Evolutionary conservation across 352 stramenopile genomes (phyloP).

Genomic region (Aphanomyces astaci): DNA sequence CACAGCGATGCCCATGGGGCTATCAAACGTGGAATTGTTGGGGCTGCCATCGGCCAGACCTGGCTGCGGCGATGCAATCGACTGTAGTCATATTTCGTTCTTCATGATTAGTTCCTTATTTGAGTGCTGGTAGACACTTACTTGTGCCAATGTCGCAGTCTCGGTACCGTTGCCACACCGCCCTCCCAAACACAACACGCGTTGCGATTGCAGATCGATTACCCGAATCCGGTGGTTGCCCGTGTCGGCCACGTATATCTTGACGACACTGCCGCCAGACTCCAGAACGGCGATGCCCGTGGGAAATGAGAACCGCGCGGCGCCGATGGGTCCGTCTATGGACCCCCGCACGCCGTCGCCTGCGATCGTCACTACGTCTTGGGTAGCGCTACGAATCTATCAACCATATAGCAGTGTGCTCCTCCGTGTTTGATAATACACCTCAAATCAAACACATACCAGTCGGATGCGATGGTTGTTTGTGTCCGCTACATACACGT

Average conservation of each 20-base stretch:
- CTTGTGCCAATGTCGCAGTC: slow-evolving; percentile 33
- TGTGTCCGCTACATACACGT: slow-evolving; percentile 69
- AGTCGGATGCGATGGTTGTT: slow-evolving; percentile 79
- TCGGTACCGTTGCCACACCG: slow-evolving; percentile 76
- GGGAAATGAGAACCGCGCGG: slow-evolving; percentile 62
- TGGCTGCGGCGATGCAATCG: slow-evolving; percentile 51
- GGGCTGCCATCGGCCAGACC: slow-evolving; percentile 85
- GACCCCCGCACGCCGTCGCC: slow-evolving; percentile 8
- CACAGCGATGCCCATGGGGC: slow-evolving; percentile 83
- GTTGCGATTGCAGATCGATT: slow-evolving; percentile 38
- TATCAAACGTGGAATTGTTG: slow-evolving; percentile 83
- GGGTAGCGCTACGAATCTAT: background rate
- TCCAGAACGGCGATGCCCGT: slow-evolving; percentile 42
- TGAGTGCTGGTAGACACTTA: background rate
- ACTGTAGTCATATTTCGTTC: background rate
- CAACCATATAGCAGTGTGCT: too few relatives aligned
- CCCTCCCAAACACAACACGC: slow-evolving; percentile 82
- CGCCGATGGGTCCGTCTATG: slow-evolving; percentile 36
- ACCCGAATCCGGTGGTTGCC: slow-evolving; percentile 90
- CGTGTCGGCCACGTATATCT: slow-evolving; percentile 92
- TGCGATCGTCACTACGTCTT: slow-evolving; percentile 19
- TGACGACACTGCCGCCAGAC: slow-evolving; percentile 30
- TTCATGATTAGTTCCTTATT: background rate
- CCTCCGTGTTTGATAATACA: too few relatives aligned
- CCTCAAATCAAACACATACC: slow-evolving; percentile 32